These are phyloP conservation scores for Fusarium goolgardi DNA, from an alignment of 2,329 filamentous ascomycete genomes.

Conservation along the genomic window DNA sequence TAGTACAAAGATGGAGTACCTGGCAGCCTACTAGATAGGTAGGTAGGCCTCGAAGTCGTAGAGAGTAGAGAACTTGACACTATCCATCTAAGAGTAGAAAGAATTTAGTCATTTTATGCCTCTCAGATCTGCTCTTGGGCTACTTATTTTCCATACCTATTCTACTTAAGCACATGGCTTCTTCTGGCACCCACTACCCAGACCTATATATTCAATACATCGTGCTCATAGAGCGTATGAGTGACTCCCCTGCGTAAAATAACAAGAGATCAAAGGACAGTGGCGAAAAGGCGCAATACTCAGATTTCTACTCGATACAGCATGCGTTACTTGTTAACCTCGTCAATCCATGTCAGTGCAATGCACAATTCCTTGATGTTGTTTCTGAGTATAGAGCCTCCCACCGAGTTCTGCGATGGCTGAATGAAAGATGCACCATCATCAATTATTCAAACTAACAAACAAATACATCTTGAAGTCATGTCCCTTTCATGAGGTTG, in stretches of 20 bases:
- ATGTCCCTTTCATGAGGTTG: background rate
- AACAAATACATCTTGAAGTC: background rate
- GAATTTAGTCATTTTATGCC: background rate
- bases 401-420: too few relatives aligned
- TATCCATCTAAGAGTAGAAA: background rate
- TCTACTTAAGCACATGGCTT: background rate
- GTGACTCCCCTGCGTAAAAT: background rate
- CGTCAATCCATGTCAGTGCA: background rate
- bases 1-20: background rate
- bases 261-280: background rate
- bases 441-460: background rate
- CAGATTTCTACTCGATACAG: background rate
- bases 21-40: too few relatives aligned
- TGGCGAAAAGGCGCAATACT: background rate
- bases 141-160: background rate
- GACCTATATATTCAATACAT: too few relatives aligned
- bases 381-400: background rate
- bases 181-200: background rate
- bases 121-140: background rate
- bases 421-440: too few relatives aligned
- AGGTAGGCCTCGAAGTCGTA: too few relatives aligned
- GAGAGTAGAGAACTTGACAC: background rate
- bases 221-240: background rate
- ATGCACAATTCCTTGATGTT: too few relatives aligned
- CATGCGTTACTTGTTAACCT: background rate